Evolutionary conservation across 2,329 filamentous ascomycete species (phyloP).

Genomic region (Kalmusia sp.): DNA sequence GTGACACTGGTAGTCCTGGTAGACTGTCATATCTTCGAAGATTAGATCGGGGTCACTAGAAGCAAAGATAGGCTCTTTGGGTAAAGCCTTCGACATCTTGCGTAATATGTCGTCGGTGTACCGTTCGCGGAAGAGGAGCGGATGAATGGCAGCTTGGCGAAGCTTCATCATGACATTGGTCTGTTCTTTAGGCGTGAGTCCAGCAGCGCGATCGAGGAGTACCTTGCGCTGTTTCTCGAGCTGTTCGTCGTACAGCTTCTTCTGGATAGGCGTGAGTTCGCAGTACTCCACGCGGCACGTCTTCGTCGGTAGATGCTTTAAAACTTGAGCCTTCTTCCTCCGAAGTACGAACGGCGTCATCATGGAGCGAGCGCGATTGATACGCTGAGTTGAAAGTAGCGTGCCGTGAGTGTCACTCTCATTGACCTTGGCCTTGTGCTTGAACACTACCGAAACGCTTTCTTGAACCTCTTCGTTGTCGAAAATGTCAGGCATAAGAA

Average conservation of each 20-base stretch:
- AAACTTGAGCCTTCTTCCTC: constrained; percentile 89
- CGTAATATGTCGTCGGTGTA: constrained; percentile 78
- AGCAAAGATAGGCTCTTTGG: constrained; percentile 69
- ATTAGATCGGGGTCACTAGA: constrained; percentile 60
- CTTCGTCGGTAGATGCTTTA: constrained; percentile 83
- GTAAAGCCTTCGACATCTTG: constrained; percentile 78
- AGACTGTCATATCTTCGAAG: constrained; percentile 60
- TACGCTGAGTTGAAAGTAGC: constrained; percentile 84
- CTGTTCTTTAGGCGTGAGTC: constrained; percentile 61
- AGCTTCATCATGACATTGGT: constrained; percentile 79
- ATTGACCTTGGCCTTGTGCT: constrained; percentile 85
- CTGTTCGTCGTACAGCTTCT: constrained; percentile 73
- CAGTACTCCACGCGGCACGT: constrained; percentile 80
- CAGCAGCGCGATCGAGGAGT: constrained; percentile 63
- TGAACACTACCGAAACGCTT: constrained; percentile 86
- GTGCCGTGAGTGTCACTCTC: constrained; percentile 75
- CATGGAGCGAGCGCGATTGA: constrained; percentile 86
- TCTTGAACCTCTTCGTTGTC: constrained; percentile 69
- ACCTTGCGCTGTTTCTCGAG: constrained; percentile 69
- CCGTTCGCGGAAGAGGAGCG: constrained; percentile 81
- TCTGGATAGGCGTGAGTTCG: constrained; percentile 76
- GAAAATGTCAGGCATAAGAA: constrained; percentile 90
- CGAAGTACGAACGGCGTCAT: constrained; percentile 94
- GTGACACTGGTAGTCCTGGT: constrained; percentile 69
- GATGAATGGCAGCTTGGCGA: constrained; percentile 90